A percentile compares a stretch with the other conserved stretches of the same genome.
Evolutionary conservation across 805 yeast genomes (phyloP).

Genomic region (Nakazawaea anatomiae): DNA sequence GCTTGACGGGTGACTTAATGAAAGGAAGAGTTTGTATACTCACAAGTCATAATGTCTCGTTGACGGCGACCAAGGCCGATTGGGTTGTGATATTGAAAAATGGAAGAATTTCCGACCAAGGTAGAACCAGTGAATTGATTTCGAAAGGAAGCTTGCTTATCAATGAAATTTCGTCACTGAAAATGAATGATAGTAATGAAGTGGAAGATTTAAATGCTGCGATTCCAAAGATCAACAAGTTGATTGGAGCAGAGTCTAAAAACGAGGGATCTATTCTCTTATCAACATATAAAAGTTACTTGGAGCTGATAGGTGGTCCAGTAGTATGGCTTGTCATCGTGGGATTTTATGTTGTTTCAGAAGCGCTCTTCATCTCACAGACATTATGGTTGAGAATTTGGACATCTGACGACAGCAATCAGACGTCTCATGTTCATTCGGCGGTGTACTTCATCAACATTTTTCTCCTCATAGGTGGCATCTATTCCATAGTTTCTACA

Average conservation of each 20-base stretch:
- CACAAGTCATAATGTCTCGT: constrained; percentile 90
- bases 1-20: constrained; percentile 86
- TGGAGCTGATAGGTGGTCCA: constrained; percentile 62
- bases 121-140: constrained; percentile 63
- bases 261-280: constrained; percentile 80
- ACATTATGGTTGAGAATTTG: constrained; percentile 89
- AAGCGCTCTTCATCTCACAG: constrained; percentile 57
- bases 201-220: constrained; percentile 49
- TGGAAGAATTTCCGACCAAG: constrained; percentile 74
- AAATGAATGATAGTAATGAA: constrained; percentile 30
- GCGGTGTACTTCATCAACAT: constrained; percentile 53
- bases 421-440: constrained; percentile 21
- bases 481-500: constrained; percentile 45
- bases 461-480: constrained; percentile 58
- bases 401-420: constrained; percentile 44
- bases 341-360: constrained; percentile 48
- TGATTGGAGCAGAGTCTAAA: constrained; percentile 76
- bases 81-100: constrained; percentile 76
- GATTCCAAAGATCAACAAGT: constrained; percentile 40
- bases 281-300: constrained; percentile 68
- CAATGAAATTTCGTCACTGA: not conserved
- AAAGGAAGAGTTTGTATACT: constrained; percentile 77
- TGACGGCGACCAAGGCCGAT: constrained; percentile 77
- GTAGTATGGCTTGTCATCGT: constrained; percentile 44
- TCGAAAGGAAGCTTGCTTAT: constrained; percentile 38